A percentile compares a stretch with the other conserved stretches of the same genome.
These are phyloP conservation scores for Isabelozyma heimii DNA, from an alignment of 805 yeast species.

Conservation along the genomic window DNA sequence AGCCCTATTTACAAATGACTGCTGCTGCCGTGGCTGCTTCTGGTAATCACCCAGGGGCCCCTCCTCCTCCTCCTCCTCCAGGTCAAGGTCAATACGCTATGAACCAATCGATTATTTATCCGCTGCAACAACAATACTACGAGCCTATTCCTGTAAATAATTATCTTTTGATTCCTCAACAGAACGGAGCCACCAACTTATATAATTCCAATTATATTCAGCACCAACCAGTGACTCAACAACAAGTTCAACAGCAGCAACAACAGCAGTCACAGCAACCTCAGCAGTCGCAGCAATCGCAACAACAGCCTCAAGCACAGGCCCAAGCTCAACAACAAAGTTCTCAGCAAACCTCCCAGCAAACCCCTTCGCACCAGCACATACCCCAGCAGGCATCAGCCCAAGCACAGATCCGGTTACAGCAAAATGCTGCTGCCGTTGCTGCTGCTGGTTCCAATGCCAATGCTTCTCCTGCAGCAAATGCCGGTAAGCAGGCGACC, in stretches of 20 bases:
- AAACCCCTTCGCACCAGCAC: constrained; percentile 4
- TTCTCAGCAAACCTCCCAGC: background rate
- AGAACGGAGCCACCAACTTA: constrained; percentile 2
- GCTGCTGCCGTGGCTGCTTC: background rate
- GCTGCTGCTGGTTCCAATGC: constrained; percentile 4
- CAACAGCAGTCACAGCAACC: background rate
- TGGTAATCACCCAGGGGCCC: background rate
- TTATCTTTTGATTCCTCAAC: constrained; percentile 19
- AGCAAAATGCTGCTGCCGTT: constrained; percentile 1
- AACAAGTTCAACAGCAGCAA: constrained; percentile 3
- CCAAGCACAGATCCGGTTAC: constrained; percentile 8
- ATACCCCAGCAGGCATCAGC: constrained; percentile 8
- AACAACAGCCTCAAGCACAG: constrained; percentile 6
- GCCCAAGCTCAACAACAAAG: constrained; percentile 4
- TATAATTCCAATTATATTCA: constrained; percentile 2
- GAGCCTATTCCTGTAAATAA: constrained; percentile 17
- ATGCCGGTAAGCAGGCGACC: constrained; percentile 5
- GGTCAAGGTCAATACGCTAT: background rate
- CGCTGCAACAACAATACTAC: constrained; percentile 6
- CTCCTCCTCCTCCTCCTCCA: background rate
- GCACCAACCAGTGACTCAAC: constrained; percentile 2
- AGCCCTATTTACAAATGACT: background rate
- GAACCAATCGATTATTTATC: background rate
- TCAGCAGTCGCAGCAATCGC: background rate
- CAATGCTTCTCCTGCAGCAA: background rate